A percentile compares a stretch with the other conserved stretches of the same genome.
Conservation (phyloP, 1,284 basidiomycete species). For the Taiwanofungus camphoratus region DNA sequence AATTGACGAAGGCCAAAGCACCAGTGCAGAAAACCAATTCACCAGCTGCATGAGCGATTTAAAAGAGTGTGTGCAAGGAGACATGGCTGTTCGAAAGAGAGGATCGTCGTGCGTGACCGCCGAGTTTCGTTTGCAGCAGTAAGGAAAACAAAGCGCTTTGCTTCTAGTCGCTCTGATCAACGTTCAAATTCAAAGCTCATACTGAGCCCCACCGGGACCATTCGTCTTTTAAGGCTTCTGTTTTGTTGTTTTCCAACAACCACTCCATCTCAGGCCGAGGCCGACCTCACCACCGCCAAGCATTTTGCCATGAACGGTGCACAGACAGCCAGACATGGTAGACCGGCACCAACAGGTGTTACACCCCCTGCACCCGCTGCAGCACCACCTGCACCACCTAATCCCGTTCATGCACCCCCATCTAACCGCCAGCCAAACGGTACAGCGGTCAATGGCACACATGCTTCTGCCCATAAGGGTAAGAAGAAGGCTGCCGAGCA, state of each 20-base stretch:
- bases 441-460: conserved; percentile 26
- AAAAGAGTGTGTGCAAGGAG: too few species aligned
- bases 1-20: too few species aligned
- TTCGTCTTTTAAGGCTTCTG: conserved; percentile 9
- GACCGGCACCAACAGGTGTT: conserved; percentile 49
- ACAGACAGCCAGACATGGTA: conserved; percentile 26
- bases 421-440: conserved; percentile 25
- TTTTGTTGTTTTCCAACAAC: conserved; percentile 10
- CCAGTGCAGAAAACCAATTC: too few species aligned
- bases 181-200: too few species aligned
- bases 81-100: too few species aligned
- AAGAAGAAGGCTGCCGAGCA: conserved; percentile 63
- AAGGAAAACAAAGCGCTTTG: too few species aligned
- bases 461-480: conserved; percentile 34
- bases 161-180: too few species aligned
- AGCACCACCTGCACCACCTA: conserved; percentile 41
- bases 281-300: conserved; percentile 1
- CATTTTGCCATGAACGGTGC: conserved; percentile 37
- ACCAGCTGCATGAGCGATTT: too few species aligned
- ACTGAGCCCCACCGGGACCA: too few species aligned
- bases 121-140: too few species aligned
- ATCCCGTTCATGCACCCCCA: conserved; percentile 18
- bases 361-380: conserved; percentile 50
- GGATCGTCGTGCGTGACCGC: too few species aligned
- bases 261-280: conserved; percentile 3